Percentiles rank a stretch among this genome's conserved stretches.
Conservation (phyloP, 306 rosid species). For the Prosopis cineraria region DNA sequence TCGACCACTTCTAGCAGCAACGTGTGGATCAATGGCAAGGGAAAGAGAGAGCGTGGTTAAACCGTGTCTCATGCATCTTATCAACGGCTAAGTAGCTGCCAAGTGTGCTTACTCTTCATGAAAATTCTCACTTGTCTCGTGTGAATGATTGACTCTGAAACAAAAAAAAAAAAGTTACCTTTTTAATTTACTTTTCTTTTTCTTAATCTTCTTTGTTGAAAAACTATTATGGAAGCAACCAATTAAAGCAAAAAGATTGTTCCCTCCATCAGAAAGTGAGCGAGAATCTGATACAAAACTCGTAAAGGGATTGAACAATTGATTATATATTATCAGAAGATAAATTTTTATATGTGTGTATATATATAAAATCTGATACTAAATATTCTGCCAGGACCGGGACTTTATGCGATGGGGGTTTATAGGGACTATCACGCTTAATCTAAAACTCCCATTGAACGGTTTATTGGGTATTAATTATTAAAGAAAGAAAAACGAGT, state of each 20-base stretch:
- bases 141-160: conserved; percentile 43
- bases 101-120: neutral
- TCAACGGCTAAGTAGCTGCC: neutral
- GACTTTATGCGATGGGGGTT: neutral
- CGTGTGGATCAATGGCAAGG: neutral
- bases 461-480: neutral
- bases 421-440: neutral
- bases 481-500: neutral
- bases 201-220: conserved; percentile 34
- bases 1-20: neutral
- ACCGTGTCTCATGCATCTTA: neutral
- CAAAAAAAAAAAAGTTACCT: neutral
- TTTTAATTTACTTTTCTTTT: conserved; percentile 1
- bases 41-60: neutral
- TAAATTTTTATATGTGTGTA: too few relatives aligned
- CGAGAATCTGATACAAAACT: conserved; percentile 32
- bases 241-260: conserved; percentile 27
- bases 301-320: conserved; percentile 5
- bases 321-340: neutral
- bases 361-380: neutral
- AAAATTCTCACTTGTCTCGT: conserved; percentile 42
- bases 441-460: neutral
- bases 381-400: neutral
- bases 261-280: neutral
- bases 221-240: conserved; percentile 31